Evolutionary conservation across 1,139 yeast species (phyloP), one percentile per base, ranked within the genome.

Genomic region (Saccharomyces hybrid): DNA sequence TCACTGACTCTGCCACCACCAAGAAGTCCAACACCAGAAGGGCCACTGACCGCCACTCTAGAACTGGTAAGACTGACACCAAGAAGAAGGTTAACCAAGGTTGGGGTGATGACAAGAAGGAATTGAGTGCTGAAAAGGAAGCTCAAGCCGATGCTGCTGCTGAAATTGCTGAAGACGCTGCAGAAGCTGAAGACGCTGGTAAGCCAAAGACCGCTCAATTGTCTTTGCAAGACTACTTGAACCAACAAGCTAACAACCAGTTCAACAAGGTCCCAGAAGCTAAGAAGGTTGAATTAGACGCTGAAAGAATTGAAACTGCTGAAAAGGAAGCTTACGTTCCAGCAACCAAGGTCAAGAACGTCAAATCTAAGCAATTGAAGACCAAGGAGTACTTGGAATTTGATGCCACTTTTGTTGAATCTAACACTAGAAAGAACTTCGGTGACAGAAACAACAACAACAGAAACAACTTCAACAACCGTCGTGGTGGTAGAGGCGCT

Each of bases 41-140:
- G 73, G 62, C 61, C 53, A 57, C 69, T 62, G 95, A 86, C 79
- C 95, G 95, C 78, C 95, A 85, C 73, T 83, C 91, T 63, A 87
- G 88, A 80, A 71, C 87, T 62, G 88, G 85, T 70, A 86, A 85
- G 80, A 76, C 84, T 68, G 97, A 90, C 78, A 78, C 96, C 68
- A 81, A 79, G 68, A 90, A 90, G 86, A 85, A 86, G 76, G 79
- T 85, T 70, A 81, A 80, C 74, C 86, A 84, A 77, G 91, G 95
- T 75, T 91, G 96, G 83, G 89, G 90, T 68, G 84, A 83, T 72
- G 83, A 83, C 74, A 75, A 78, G 69, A 78, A 77, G 67, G 83
- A 79, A 71, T 70, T 72, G 66, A 75, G 74, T 28, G 53, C 44
- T 25, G 53, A 51, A 38, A 44, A 51, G 29, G 50, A 46, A 38